Percentiles rank a stretch among this genome's conserved stretches.
Evolutionary conservation across 2,329 filamentous ascomycete genomes (phyloP).

Genomic region (Arthroderma uncinatum): DNA sequence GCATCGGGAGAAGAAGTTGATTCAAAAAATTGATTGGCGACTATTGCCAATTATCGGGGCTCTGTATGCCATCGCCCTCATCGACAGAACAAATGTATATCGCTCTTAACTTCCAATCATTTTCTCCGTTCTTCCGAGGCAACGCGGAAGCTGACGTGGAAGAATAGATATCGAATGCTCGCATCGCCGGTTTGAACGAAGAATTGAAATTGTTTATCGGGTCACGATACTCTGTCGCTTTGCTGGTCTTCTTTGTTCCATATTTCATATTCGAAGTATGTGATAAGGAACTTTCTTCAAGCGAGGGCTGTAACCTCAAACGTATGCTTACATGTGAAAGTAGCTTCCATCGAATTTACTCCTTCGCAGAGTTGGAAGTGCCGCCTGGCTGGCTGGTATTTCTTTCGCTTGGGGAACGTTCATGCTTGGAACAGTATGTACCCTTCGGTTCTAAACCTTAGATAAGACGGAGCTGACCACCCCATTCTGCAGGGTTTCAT

Average conservation of each 20-base stretch:
- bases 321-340: neutral
- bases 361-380: slow-evolving; percentile 13
- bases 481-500: slow-evolving; percentile 8
- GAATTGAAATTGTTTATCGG: slow-evolving; percentile 13
- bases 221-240: slow-evolving; percentile 12
- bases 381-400: slow-evolving; percentile 13
- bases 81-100: slow-evolving; percentile 64
- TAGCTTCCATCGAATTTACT: slow-evolving; percentile 14
- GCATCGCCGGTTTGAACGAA: slow-evolving; percentile 13
- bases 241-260: slow-evolving; percentile 16
- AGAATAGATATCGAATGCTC: slow-evolving; percentile 10
- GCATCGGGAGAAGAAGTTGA: slow-evolving; percentile 27
- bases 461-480: neutral
- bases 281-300: neutral
- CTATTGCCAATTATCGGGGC: slow-evolving; percentile 51
- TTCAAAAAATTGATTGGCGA: slow-evolving; percentile 49
- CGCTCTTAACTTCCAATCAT: neutral
- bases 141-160: neutral
- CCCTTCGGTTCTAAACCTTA: neutral
- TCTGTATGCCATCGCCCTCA: slow-evolving; percentile 63
- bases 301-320: neutral
- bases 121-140: neutral
- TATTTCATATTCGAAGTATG: slow-evolving; percentile 17
- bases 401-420: slow-evolving; percentile 13
- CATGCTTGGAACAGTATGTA: slow-evolving; percentile 10